Evolutionary conservation across 192 early-diverging fungal genomes (phyloP).

Genomic region (Coemansia sp.): DNA sequence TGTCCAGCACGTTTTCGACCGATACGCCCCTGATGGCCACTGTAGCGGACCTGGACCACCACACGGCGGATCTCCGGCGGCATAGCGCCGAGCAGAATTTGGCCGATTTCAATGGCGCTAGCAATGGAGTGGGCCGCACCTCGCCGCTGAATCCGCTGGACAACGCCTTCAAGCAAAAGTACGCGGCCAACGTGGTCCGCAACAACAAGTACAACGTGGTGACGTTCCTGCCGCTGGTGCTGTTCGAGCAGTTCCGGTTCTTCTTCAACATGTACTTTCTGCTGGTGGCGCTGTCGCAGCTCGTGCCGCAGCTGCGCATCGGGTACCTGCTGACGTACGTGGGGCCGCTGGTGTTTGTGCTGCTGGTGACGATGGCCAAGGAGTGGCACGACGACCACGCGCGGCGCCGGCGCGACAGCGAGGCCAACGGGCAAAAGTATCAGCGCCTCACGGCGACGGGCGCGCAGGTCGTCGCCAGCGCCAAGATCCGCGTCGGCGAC

Average conservation of each 20-base stretch:
- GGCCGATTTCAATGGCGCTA: not conserved
- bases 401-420: slow-evolving; percentile 77
- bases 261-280: slow-evolving; percentile 97
- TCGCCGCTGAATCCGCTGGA: slow-evolving; percentile 51
- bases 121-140: slow-evolving; percentile 20
- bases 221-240: slow-evolving; percentile 78
- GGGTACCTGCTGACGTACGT: slow-evolving; percentile 92
- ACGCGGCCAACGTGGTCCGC: slow-evolving; percentile 78
- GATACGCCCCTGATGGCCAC: slow-evolving; percentile 54
- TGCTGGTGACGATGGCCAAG: slow-evolving; percentile 89
- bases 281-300: slow-evolving; percentile 89
- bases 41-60: slow-evolving; percentile 31
- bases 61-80: not conserved
- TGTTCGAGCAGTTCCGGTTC: slow-evolving; percentile 92
- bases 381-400: slow-evolving; percentile 91
- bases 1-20: slow-evolving; percentile 41
- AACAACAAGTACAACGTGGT: slow-evolving; percentile 89
- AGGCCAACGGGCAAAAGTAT: slow-evolving; percentile 91
- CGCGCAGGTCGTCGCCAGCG: slow-evolving; percentile 67
- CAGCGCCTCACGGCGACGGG: slow-evolving; percentile 57
- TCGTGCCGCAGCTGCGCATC: slow-evolving; percentile 80
- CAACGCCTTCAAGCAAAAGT: slow-evolving; percentile 51
- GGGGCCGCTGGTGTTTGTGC: slow-evolving; percentile 91
- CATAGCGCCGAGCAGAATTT: not conserved
- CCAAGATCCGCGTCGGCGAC: slow-evolving; percentile 89